Conservation (phyloP, 1,284 basidiomycete genomes). For the Athelia psychrophila region DNA sequence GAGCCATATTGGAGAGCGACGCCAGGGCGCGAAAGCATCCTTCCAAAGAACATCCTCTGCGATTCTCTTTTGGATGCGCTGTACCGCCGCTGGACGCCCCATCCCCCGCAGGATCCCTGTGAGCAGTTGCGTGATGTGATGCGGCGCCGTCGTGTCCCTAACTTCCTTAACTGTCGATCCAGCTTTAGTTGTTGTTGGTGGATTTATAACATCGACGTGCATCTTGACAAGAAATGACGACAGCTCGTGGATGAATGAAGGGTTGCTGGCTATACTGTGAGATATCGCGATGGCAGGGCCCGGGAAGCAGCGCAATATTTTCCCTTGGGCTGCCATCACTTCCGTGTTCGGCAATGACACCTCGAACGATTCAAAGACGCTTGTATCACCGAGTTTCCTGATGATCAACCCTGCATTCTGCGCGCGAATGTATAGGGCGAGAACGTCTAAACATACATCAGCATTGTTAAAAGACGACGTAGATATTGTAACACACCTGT, state of each 20-base stretch:
- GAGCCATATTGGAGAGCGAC: conserved; percentile 25
- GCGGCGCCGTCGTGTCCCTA: conserved; percentile 17
- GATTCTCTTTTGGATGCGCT: conserved; percentile 17
- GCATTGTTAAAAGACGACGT: background rate
- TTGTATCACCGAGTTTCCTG: background rate
- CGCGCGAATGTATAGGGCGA: conserved; percentile 1
- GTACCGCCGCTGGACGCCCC: conserved; percentile 8
- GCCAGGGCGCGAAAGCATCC: conserved; percentile 25
- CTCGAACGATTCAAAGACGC: conserved; percentile 3
- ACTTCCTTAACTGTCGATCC: conserved; percentile 9
- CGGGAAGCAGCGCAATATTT: conserved; percentile 2
- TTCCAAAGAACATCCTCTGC: background rate
- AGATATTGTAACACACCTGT: background rate
- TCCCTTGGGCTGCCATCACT: background rate
- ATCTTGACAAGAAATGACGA: conserved; percentile 18
- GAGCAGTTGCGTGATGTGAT: conserved; percentile 26
- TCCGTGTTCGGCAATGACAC: background rate
- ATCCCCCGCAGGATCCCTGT: conserved; percentile 22
- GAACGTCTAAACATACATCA: background rate
- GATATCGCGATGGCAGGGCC: conserved; percentile 5
- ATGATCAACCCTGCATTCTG: conserved; percentile 3
- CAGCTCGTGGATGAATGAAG: conserved; percentile 13
- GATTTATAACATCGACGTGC: conserved; percentile 7
- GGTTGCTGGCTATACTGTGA: background rate
- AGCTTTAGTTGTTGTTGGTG: conserved; percentile 4